phyloP scores from a whole-genome alignment of 345 rosid species.

The Reutealis trisperma region DNA sequence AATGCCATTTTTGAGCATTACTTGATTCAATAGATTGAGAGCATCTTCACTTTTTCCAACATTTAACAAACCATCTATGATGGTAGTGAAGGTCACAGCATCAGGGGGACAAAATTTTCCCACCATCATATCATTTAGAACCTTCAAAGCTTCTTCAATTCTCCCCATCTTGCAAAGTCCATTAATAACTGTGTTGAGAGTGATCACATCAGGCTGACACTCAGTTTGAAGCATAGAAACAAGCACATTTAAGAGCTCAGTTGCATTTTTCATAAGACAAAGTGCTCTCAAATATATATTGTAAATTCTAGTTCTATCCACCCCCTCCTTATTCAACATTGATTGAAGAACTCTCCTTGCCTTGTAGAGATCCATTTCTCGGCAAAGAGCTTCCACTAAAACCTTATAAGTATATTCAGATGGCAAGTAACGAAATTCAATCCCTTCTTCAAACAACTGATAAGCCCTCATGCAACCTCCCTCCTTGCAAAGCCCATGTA shows the following conservation, averaged over 20 bases:
- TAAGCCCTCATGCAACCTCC: constrained; percentile 77
- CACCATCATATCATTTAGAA: constrained; percentile 67
- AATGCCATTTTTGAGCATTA: constrained; percentile 52
- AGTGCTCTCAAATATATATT: constrained; percentile 78
- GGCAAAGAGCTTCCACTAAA: constrained; percentile 71
- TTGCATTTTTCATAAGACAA: constrained; percentile 54
- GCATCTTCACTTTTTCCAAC: constrained; percentile 64
- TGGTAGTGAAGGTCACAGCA: constrained; percentile 68
- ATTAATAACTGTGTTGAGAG: constrained; percentile 73
- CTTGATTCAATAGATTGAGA: constrained; percentile 45
- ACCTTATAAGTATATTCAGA: constrained; percentile 74
- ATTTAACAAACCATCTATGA: constrained; percentile 58
- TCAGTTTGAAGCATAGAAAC: constrained; percentile 73
- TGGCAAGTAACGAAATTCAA: constrained; percentile 57
- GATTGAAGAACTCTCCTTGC: constrained; percentile 54
- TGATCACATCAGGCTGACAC: constrained; percentile 71
- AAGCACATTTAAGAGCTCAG: constrained; percentile 66
- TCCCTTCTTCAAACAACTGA: constrained; percentile 78
- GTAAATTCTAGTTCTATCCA: constrained; percentile 60
- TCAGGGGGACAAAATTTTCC: constrained; percentile 80
- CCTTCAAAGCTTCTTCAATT: constrained; percentile 67
- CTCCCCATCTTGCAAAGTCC: constrained; percentile 81
- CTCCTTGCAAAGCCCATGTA: constrained; percentile 74
- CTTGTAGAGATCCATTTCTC: constrained; percentile 49
- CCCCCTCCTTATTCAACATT: constrained; percentile 60